A percentile compares a stretch with the other conserved stretches of the same genome.
Evolutionary conservation across 495 filamentous ascomycete genomes (phyloP).

Genomic region (Tirmania nivea): DNA sequence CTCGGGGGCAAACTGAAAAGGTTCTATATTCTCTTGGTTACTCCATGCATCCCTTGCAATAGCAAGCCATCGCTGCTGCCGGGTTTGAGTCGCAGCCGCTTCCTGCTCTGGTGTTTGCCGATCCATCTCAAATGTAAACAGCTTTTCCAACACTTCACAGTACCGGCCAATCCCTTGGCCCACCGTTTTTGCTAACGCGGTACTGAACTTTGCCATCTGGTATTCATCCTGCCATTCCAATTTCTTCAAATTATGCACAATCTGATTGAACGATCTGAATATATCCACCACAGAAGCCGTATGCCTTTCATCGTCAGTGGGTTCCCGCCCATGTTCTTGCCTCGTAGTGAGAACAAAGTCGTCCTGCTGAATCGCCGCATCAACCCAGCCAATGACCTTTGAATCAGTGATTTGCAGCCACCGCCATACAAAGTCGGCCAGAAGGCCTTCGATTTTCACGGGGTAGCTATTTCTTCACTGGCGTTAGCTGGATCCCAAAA

Average conservation of each 20-base stretch:
- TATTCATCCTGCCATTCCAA: slow-evolving; percentile 85
- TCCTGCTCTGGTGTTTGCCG: slow-evolving; percentile 70
- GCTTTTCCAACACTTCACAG: slow-evolving; percentile 73
- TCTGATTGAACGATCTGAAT: slow-evolving; percentile 80
- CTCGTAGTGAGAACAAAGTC: slow-evolving; percentile 33
- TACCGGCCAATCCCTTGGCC: slow-evolving; percentile 66
- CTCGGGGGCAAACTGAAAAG: slow-evolving; percentile 93
- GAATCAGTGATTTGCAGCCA: slow-evolving; percentile 69
- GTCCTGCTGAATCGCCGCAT: slow-evolving; percentile 76
- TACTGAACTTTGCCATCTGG: slow-evolving; percentile 94
- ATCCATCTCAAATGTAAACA: slow-evolving; percentile 85
- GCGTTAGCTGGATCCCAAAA: slow-evolving; percentile 17
- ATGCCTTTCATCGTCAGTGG: slow-evolving; percentile 67
- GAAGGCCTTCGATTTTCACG: slow-evolving; percentile 63
- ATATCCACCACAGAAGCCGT: slow-evolving; percentile 86
- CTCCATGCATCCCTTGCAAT: slow-evolving; percentile 91
- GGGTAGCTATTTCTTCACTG: slow-evolving; percentile 32
- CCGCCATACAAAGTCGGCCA: slow-evolving; percentile 84
- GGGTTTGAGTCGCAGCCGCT: slow-evolving; percentile 47
- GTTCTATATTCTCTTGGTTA: slow-evolving; percentile 82
- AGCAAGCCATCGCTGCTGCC: slow-evolving; percentile 79
- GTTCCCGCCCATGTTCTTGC: slow-evolving; percentile 17
- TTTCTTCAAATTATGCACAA: slow-evolving; percentile 60
- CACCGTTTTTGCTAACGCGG: slow-evolving; percentile 70
- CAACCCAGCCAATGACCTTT: slow-evolving; percentile 66